Conservation (phyloP, 2,329 filamentous ascomycete species). For the Apiospora rasikravindrae region DNA sequence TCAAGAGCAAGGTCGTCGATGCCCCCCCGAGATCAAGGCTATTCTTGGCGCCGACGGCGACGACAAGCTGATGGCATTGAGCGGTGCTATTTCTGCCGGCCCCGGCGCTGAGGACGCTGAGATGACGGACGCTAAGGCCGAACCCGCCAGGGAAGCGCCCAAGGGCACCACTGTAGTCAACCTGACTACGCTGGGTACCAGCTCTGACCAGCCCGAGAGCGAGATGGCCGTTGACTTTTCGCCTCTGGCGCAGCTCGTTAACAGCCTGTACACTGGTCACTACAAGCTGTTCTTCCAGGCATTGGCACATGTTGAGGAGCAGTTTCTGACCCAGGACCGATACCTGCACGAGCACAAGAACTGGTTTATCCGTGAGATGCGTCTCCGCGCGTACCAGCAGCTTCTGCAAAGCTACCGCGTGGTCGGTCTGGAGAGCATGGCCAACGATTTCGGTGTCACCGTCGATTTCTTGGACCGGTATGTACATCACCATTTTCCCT, state of each 20-base stretch:
- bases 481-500: slow-evolving; percentile 38
- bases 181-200: slow-evolving; percentile 79
- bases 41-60: slow-evolving; percentile 84
- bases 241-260: slow-evolving; percentile 84
- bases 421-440: slow-evolving; percentile 97
- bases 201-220: slow-evolving; percentile 72
- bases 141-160: slow-evolving; percentile 54
- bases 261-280: slow-evolving; percentile 89
- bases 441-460: slow-evolving; percentile 93
- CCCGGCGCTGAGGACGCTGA: slow-evolving; percentile 77
- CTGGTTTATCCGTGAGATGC: slow-evolving; percentile 99
- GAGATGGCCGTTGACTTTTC: slow-evolving; percentile 89
- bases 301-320: slow-evolving; percentile 87
- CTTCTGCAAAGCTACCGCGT: slow-evolving; percentile 96
- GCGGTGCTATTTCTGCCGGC: slow-evolving; percentile 80
- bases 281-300: slow-evolving; percentile 95
- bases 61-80: slow-evolving; percentile 83
- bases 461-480: slow-evolving; percentile 96
- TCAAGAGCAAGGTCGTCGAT: slow-evolving; percentile 98
- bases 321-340: slow-evolving; percentile 91
- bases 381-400: slow-evolving; percentile 93
- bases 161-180: slow-evolving; percentile 75
- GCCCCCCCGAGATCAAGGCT: slow-evolving; percentile 96
- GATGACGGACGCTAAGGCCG: slow-evolving; percentile 66
- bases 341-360: slow-evolving; percentile 94